phyloP scores from a whole-genome alignment of 2,329 filamentous ascomycete genomes.

The Fusarium guadeloupense region DNA sequence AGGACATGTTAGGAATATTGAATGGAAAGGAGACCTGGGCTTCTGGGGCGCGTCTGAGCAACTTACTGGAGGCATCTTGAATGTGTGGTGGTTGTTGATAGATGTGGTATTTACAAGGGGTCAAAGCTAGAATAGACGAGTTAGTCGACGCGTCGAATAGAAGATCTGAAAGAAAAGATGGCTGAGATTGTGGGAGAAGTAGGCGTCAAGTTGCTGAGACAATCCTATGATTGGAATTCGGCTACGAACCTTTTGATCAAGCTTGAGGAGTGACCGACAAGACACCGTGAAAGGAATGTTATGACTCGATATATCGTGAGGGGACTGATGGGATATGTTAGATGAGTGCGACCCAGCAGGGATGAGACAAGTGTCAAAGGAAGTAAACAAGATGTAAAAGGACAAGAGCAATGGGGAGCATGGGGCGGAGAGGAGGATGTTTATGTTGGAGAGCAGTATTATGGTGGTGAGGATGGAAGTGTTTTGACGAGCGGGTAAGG shows the following conservation, averaged over 20 bases:
- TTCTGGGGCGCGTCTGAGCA: slow-evolving; percentile 21
- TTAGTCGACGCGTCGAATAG: slow-evolving; percentile 42
- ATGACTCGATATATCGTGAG: slow-evolving; percentile 42
- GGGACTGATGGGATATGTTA: slow-evolving; percentile 44
- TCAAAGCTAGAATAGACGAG: slow-evolving; percentile 22
- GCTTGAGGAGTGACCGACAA: slow-evolving; percentile 46
- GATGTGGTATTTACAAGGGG: slow-evolving; percentile 34
- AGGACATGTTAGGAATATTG: slow-evolving; percentile 18
- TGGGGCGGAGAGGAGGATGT: slow-evolving; percentile 45
- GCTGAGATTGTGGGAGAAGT: slow-evolving; percentile 9
- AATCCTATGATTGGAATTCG: slow-evolving; percentile 44
- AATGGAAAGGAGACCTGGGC: neutral
- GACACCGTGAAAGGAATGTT: slow-evolving; percentile 52
- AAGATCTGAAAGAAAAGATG: slow-evolving; percentile 15
- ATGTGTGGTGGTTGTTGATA: slow-evolving; percentile 38
- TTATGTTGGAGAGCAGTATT: slow-evolving; percentile 46
- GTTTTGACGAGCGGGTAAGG: slow-evolving; percentile 51
- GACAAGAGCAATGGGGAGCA: slow-evolving; percentile 39
- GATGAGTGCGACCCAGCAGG: slow-evolving; percentile 38
- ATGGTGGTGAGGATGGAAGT: slow-evolving; percentile 49
- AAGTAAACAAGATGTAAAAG: slow-evolving; percentile 39
- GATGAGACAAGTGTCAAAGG: slow-evolving; percentile 28
- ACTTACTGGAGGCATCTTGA: slow-evolving; percentile 52
- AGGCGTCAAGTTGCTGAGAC: slow-evolving; percentile 42
- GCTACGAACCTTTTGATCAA: slow-evolving; percentile 49